A percentile compares a stretch with the other conserved stretches of the same genome.
These are phyloP conservation scores for Corrigiola litoralis DNA, from an alignment of 179 eudicot species.

Conservation along the genomic window DNA sequence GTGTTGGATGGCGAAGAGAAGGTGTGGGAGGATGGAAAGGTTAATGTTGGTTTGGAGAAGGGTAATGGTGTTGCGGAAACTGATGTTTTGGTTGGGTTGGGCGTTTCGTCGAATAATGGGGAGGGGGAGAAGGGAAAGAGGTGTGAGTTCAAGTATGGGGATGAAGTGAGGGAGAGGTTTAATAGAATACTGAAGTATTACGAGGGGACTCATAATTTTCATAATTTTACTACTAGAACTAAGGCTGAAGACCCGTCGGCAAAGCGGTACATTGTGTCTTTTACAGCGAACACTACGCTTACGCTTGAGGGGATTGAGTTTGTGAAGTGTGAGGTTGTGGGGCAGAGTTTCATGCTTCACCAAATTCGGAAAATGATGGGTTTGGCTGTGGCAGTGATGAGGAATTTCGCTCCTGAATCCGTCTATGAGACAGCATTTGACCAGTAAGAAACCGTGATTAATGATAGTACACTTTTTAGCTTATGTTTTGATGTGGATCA, in stretches of 20 bases:
- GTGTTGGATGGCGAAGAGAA: not conserved
- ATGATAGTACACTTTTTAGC: not conserved
- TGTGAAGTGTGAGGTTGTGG: constrained; percentile 84
- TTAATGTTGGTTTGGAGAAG: not conserved
- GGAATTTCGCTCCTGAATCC: constrained; percentile 69
- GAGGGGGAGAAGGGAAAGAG: constrained; percentile 15
- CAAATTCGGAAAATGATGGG: constrained; percentile 93
- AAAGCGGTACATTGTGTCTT: constrained; percentile 68
- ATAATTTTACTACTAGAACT: constrained; percentile 81
- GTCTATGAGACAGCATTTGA: constrained; percentile 58
- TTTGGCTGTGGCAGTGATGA: constrained; percentile 77
- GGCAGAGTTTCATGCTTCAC: constrained; percentile 99
- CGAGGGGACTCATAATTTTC: constrained; percentile 89
- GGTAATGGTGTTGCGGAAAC: not conserved
- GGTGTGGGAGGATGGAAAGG: not conserved
- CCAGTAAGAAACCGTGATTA: constrained; percentile 41
- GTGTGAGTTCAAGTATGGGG: constrained; percentile 59
- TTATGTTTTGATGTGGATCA: not conserved
- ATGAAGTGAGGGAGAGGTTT: constrained; percentile 61
- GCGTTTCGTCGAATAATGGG: constrained; percentile 5
- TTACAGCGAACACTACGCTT: constrained; percentile 55
- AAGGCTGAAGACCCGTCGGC: constrained; percentile 91
- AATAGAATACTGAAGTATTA: constrained; percentile 61
- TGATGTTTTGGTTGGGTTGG: constrained; percentile 4
- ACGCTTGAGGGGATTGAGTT: constrained; percentile 80